These are phyloP conservation scores for Aspergillus sp. DNA, from an alignment of 2,329 filamentous ascomycete species.

Conservation along the genomic window DNA sequence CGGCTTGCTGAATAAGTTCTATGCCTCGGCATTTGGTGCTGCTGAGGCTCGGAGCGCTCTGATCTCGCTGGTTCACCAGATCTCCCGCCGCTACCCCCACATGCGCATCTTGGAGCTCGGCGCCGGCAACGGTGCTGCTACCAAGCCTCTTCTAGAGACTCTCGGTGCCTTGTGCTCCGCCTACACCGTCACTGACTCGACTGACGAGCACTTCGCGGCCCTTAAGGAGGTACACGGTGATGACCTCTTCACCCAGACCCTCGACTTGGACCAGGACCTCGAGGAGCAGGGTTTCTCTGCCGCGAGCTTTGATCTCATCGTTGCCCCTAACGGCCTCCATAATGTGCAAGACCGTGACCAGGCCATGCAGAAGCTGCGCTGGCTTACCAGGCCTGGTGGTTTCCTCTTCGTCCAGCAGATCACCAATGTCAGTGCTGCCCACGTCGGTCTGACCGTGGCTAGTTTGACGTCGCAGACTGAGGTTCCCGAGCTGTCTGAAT, in stretches of 20 bases:
- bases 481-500: background rate
- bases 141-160: slow-evolving; percentile 35
- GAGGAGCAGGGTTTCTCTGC: slow-evolving; percentile 35
- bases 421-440: background rate
- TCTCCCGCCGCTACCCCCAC: slow-evolving; percentile 46
- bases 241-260: slow-evolving; percentile 29
- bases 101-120: slow-evolving; percentile 47
- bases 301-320: slow-evolving; percentile 35
- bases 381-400: slow-evolving; percentile 46
- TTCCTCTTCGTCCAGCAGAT: slow-evolving; percentile 21
- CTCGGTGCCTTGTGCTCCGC: slow-evolving; percentile 32
- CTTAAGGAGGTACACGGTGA: slow-evolving; percentile 31
- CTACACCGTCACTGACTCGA: slow-evolving; percentile 52
- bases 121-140: slow-evolving; percentile 50
- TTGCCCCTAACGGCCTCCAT: slow-evolving; percentile 45
- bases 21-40: slow-evolving; percentile 12
- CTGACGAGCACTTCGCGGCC: slow-evolving; percentile 44
- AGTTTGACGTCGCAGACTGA: background rate
- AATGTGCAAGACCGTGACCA: slow-evolving; percentile 33
- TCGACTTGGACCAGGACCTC: slow-evolving; percentile 36
- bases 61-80: slow-evolving; percentile 31
- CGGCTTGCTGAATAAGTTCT: background rate
- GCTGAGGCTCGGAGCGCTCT: slow-evolving; percentile 22
- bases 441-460: background rate
- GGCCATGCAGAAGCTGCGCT: slow-evolving; percentile 33